These are phyloP conservation scores for Fusarium scirpi DNA, from an alignment of 2,329 filamentous ascomycete species.

Conservation along the genomic window DNA sequence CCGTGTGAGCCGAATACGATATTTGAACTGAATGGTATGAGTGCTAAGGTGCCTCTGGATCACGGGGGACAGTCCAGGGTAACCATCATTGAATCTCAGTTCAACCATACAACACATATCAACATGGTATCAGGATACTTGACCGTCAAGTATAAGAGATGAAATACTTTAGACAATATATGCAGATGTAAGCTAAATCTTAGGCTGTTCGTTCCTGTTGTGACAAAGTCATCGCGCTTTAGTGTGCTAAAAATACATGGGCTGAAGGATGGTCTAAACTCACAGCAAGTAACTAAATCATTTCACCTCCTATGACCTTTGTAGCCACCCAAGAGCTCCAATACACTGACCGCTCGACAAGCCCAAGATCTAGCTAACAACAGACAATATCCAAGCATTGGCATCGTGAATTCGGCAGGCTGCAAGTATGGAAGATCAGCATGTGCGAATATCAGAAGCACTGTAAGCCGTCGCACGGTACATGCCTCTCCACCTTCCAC, in stretches of 20 bases:
- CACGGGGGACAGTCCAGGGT: neutral
- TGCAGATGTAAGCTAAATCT: neutral
- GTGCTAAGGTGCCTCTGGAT: neutral
- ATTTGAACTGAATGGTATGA: neutral
- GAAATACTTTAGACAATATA: accelerated
- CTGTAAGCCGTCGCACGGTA: accelerated
- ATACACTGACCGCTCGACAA: constrained; percentile 13
- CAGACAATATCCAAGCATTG: constrained; percentile 4
- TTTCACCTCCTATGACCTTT: constrained; percentile 2
- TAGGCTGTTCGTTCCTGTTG: neutral
- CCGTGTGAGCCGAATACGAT: neutral
- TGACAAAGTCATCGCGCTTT: too few relatives aligned
- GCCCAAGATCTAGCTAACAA: constrained; percentile 10
- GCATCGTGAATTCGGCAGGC: neutral
- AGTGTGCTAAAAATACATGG: neutral
- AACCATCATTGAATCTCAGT: neutral
- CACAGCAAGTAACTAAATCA: too few relatives aligned
- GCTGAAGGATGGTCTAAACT: neutral
- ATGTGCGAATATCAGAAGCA: accelerated
- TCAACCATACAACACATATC: neutral
- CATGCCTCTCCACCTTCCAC: neutral
- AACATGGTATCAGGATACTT: neutral
- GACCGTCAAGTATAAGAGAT: neutral
- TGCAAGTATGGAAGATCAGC: neutral
- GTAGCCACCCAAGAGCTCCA: constrained; percentile 4